phyloP scores from a whole-genome alignment of 495 filamentous ascomycete species.

The Tuber brumale region DNA sequence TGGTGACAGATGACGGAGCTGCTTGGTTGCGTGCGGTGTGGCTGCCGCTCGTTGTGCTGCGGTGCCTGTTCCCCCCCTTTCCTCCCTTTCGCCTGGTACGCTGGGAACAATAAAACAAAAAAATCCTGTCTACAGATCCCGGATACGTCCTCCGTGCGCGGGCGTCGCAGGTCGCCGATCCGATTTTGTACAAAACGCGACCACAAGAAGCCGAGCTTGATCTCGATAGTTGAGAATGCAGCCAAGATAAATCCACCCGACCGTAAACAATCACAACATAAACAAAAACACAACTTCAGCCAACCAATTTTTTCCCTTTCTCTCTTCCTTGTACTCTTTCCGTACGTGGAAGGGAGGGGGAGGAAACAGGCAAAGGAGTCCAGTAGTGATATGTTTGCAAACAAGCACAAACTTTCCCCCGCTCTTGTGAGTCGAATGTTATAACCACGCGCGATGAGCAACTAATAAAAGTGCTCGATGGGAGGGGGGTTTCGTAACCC shows the following conservation, averaged over 20 bases:
- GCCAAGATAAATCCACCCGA: not conserved
- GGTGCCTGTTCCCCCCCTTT: not conserved
- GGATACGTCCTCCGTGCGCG: constrained; percentile 37
- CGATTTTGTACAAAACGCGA: constrained; percentile 36
- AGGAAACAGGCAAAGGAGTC: not conserved
- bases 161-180: constrained; percentile 24
- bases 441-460: constrained; percentile 3
- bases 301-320: not conserved
- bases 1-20: constrained; percentile 1
- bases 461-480: constrained; percentile 4
- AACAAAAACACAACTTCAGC: not conserved
- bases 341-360: not conserved
- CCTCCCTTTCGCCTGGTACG: not conserved
- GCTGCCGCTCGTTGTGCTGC: not conserved
- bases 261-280: not conserved
- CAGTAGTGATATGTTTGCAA: constrained; percentile 1
- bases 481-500: not conserved
- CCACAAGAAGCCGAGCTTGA: constrained; percentile 5
- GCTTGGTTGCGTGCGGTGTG: not conserved
- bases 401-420: not conserved
- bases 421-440: constrained; percentile 2
- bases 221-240: not conserved
- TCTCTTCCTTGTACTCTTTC: not conserved
- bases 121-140: constrained; percentile 29
- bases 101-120: not conserved